Percentiles rank a stretch among this genome's conserved stretches.
Conservation (phyloP, 805 yeast genomes). For the Starmerella tilneyi region DNA sequence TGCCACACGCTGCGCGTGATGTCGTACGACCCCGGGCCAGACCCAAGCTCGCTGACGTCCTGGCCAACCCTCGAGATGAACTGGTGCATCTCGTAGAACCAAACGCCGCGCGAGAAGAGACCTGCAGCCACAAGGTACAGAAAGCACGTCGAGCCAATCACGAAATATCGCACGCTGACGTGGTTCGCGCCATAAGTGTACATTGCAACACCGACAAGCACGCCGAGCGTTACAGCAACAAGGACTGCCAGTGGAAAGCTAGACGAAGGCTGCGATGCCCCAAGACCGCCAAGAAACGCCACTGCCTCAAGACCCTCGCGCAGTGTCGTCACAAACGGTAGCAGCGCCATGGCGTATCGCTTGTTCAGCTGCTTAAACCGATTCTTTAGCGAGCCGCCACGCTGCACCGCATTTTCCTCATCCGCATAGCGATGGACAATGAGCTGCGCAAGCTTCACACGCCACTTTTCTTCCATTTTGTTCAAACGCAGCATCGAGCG, state of each 20-base stretch:
- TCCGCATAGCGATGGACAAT: constrained; percentile 26
- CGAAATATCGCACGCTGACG: constrained; percentile 61
- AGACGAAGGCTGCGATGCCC: constrained; percentile 56
- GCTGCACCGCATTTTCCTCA: neutral
- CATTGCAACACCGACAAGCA: constrained; percentile 51
- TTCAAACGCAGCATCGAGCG: constrained; percentile 69
- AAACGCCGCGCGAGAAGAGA: constrained; percentile 70
- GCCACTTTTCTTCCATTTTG: constrained; percentile 74
- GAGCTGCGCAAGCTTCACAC: constrained; percentile 43
- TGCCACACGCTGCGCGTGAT: constrained; percentile 77
- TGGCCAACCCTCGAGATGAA: constrained; percentile 71
- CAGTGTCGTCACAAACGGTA: constrained; percentile 77
- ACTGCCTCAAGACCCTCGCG: constrained; percentile 90
- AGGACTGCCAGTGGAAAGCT: constrained; percentile 57
- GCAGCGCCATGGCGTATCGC: constrained; percentile 58
- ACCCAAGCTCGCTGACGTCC: constrained; percentile 80
- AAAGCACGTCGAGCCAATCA: constrained; percentile 67
- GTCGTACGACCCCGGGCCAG: constrained; percentile 90
- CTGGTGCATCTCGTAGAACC: constrained; percentile 76
- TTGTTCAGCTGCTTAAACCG: constrained; percentile 25
- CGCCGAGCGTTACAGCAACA: constrained; percentile 50
- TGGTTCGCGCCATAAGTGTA: constrained; percentile 67
- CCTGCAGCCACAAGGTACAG: constrained; percentile 82
- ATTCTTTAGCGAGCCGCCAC: constrained; percentile 1
- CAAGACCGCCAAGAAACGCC: constrained; percentile 83